These are phyloP conservation scores for Botryobasidium botryosum DNA, from an alignment of 768 basidiomycete genomes.

Conservation along the genomic window DNA sequence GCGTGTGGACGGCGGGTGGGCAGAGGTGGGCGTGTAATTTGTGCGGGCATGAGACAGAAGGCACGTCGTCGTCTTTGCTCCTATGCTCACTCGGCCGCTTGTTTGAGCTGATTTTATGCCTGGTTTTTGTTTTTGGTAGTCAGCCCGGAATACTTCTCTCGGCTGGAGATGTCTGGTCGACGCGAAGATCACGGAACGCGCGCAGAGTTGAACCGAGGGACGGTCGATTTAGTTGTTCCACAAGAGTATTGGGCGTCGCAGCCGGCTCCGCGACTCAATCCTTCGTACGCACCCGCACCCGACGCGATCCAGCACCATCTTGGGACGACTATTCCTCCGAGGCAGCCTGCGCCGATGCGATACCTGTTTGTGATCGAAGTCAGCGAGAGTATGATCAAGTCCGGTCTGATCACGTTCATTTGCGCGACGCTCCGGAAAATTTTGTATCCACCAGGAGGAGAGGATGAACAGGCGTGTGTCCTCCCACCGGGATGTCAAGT, in stretches of 20 bases:
- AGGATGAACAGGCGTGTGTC: slow-evolving; percentile 17
- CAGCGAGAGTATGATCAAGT: slow-evolving; percentile 43
- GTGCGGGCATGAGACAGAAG: slow-evolving; percentile 68
- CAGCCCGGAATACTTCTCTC: slow-evolving; percentile 63
- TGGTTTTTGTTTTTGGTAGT: slow-evolving; percentile 47
- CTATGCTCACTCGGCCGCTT: neutral
- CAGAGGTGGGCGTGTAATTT: slow-evolving; percentile 85
- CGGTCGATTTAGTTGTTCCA: slow-evolving; percentile 75
- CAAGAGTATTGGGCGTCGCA: slow-evolving; percentile 74
- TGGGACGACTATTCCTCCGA: slow-evolving; percentile 18
- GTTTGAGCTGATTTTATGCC: too few species aligned
- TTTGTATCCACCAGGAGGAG: slow-evolving; percentile 41
- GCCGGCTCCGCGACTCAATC: slow-evolving; percentile 35
- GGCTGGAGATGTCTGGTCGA: slow-evolving; percentile 58
- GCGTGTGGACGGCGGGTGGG: slow-evolving; percentile 67
- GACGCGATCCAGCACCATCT: slow-evolving; percentile 20
- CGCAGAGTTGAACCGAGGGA: slow-evolving; percentile 79
- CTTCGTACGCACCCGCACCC: slow-evolving; percentile 35
- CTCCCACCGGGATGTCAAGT: slow-evolving; percentile 25
- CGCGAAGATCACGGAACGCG: slow-evolving; percentile 67
- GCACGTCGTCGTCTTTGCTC: slow-evolving; percentile 29
- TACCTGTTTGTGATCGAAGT: slow-evolving; percentile 85
- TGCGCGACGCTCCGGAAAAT: slow-evolving; percentile 44
- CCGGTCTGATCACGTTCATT: slow-evolving; percentile 51
- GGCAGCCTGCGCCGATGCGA: slow-evolving; percentile 46